Conservation (phyloP, 768 basidiomycete genomes). For the Obba rivulosa region DNA sequence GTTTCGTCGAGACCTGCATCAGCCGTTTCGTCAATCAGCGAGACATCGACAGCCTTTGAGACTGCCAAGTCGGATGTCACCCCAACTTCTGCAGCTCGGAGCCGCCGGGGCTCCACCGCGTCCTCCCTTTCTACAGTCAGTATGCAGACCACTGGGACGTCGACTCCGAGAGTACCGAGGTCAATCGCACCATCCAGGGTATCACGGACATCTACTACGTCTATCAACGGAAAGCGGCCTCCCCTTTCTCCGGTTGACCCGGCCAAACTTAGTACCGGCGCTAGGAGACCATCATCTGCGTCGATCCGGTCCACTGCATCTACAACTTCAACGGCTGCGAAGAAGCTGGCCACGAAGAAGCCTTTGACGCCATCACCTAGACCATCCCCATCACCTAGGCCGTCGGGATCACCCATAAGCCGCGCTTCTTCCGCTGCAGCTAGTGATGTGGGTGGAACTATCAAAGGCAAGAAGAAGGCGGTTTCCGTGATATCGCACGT, state of each 20-base stretch:
- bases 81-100: conserved; percentile 28
- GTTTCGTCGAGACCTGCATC: conserved; percentile 19
- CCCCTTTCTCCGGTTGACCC: conserved; percentile 15
- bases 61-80: conserved; percentile 36
- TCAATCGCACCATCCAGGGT: conserved; percentile 19
- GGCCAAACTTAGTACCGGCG: conserved; percentile 7
- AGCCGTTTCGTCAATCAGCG: conserved; percentile 27
- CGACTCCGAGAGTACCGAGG: conserved; percentile 14
- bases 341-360: conserved; percentile 10
- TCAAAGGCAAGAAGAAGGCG: conserved; percentile 12
- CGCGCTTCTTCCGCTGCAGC: background rate
- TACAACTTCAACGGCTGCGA: conserved; percentile 14
- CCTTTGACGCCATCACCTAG: background rate
- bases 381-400: conserved; percentile 8
- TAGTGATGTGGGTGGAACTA: conserved; percentile 2
- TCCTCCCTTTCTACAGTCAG: conserved; percentile 27
- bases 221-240: conserved; percentile 13
- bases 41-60: conserved; percentile 38
- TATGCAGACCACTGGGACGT: conserved; percentile 22
- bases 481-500: conserved; percentile 8
- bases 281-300: conserved; percentile 21
- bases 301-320: conserved; percentile 25
- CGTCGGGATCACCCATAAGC: conserved; percentile 1
- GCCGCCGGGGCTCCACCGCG: conserved; percentile 24
- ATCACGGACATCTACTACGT: conserved; percentile 15